Conservation (phyloP, 306 rosid species). For the Quercus robur region DNA sequence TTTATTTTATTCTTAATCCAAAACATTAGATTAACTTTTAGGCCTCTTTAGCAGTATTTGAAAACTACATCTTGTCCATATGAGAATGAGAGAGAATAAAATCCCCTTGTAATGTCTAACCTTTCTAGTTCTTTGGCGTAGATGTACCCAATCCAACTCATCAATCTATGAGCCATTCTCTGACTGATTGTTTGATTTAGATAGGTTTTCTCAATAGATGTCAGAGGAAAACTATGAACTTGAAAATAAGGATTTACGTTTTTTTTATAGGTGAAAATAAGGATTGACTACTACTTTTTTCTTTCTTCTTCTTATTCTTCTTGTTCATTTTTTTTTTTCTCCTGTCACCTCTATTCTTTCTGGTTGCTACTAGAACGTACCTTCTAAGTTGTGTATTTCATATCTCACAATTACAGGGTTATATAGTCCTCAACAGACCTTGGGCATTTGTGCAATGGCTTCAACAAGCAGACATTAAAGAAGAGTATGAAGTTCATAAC, state of each 20-base stretch:
- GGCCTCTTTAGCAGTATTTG: neutral
- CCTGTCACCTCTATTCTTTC: neutral
- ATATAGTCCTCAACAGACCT: slow-evolving; percentile 97
- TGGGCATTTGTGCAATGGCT: slow-evolving; percentile 99
- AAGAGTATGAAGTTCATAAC: slow-evolving; percentile 66
- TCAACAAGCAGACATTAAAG: slow-evolving; percentile 79
- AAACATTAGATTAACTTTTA: neutral
- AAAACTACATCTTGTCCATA: neutral
- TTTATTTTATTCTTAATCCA: neutral
- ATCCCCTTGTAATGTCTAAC: neutral
- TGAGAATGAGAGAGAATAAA: neutral
- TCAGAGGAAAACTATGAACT: neutral
- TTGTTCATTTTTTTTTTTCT: neutral
- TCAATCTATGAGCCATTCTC: neutral
- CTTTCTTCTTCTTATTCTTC: neutral
- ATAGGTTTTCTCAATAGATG: neutral
- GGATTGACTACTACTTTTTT: neutral
- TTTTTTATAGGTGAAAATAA: no score
- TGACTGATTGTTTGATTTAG: neutral
- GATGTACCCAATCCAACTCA: neutral
- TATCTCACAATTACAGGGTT: slow-evolving; percentile 58
- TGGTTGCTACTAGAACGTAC: neutral
- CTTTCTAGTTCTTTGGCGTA: neutral
- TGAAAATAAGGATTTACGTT: neutral
- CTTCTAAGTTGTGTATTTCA: neutral